phyloP scores from a whole-genome alignment of 2,329 filamentous ascomycete species.

The Alternaria longipes region DNA sequence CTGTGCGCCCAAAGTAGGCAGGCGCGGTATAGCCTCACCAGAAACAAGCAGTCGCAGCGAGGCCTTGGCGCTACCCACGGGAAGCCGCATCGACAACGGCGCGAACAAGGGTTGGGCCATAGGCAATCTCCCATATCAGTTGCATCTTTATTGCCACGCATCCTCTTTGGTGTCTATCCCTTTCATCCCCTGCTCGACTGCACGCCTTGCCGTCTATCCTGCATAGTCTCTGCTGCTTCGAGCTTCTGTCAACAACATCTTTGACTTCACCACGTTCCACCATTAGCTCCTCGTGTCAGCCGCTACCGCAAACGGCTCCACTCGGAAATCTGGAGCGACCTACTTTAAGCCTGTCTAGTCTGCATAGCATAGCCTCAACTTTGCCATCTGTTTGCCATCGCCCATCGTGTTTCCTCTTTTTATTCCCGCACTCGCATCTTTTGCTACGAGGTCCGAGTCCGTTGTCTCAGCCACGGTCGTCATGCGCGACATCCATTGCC shows the following conservation, averaged over 20 bases:
- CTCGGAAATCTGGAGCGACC: conserved; percentile 5
- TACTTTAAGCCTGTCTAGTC: conserved; percentile 11
- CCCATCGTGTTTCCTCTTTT: background rate
- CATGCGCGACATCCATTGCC: conserved; percentile 9
- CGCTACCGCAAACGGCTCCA: conserved; percentile 15
- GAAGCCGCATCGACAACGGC: conserved; percentile 11
- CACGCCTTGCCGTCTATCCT: background rate
- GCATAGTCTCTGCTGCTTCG: background rate
- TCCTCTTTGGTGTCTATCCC: conserved; percentile 1
- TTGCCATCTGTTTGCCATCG: background rate
- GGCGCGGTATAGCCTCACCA: background rate
- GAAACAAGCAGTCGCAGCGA: conserved; percentile 15
- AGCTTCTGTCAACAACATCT: background rate
- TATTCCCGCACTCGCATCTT: background rate
- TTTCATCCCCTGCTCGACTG: background rate
- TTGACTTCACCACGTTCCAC: background rate
- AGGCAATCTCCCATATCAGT: conserved; percentile 16
- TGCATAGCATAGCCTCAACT: conserved; percentile 3
- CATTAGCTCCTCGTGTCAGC: conserved; percentile 9
- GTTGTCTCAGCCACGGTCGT: background rate
- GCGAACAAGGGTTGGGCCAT: background rate
- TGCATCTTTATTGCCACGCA: background rate
- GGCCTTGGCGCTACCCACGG: conserved; percentile 12
- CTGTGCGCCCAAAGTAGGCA: conserved; percentile 4
- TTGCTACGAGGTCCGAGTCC: background rate